A percentile compares a stretch with the other conserved stretches of the same genome.
Conservation (phyloP, 306 rosid genomes). For the Vigna trinervia region DNA sequence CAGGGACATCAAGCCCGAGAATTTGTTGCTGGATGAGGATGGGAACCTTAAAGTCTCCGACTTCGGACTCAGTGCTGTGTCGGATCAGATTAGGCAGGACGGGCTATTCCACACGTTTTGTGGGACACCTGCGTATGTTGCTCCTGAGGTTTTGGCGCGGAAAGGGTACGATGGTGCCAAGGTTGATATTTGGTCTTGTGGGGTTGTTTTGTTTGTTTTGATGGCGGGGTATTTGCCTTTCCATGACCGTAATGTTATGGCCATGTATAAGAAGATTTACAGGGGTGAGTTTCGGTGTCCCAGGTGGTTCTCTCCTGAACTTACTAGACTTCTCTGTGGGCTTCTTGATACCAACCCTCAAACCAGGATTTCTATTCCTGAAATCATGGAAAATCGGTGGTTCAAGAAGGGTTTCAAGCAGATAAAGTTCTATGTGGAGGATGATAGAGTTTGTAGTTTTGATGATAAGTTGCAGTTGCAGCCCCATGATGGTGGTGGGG, state of each 20-base stretch:
- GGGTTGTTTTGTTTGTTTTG: conserved; percentile 57
- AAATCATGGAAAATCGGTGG: conserved; percentile 60
- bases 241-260: conserved; percentile 53
- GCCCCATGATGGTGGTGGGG: not conserved
- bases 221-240: conserved; percentile 66
- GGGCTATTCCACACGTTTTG: conserved; percentile 72
- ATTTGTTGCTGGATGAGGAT: conserved; percentile 56
- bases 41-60: conserved; percentile 73
- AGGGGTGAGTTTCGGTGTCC: conserved; percentile 61
- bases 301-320: conserved; percentile 58
- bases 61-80: conserved; percentile 66
- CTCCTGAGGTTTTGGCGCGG: conserved; percentile 62
- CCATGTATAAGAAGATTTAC: conserved; percentile 64
- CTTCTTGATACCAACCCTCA: conserved; percentile 59
- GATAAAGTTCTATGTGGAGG: conserved; percentile 60
- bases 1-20: conserved; percentile 67
- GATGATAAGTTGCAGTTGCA: conserved; percentile 32
- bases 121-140: conserved; percentile 72
- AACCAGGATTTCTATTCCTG: conserved; percentile 56
- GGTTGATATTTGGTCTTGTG: conserved; percentile 74
- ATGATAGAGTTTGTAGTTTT: conserved; percentile 51
- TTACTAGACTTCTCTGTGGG: conserved; percentile 37
- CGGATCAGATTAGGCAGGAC: conserved; percentile 63
- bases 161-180: conserved; percentile 62
- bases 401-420: conserved; percentile 57